These are phyloP conservation scores for Fraxinus baroniana DNA, from an alignment of 305 asterid species.

Conservation along the genomic window DNA sequence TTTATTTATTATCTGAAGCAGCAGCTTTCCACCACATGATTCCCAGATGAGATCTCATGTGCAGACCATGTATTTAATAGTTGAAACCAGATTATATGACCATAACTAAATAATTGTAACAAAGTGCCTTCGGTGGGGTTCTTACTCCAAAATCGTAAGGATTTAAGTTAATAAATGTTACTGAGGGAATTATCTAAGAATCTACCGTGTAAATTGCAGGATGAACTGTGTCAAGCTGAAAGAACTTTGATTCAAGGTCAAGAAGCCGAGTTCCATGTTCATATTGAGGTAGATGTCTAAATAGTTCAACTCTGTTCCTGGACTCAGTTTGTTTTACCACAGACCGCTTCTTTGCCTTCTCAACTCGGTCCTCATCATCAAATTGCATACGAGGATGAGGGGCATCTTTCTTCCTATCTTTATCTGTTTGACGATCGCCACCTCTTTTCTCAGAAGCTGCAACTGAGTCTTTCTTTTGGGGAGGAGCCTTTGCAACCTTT, in stretches of 20 bases:
- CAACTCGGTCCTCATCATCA: conserved; percentile 80
- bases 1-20: not conserved
- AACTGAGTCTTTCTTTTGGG: conserved; percentile 54
- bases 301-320: conserved; percentile 74
- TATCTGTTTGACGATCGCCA: conserved; percentile 61
- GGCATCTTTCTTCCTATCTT: conserved; percentile 79
- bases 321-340: conserved; percentile 81
- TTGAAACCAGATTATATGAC: not conserved
- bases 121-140: not conserved
- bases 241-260: conserved; percentile 73
- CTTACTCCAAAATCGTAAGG: conserved; percentile 5
- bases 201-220: conserved; percentile 75
- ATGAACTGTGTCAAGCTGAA: conserved; percentile 74
- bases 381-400: conserved; percentile 94
- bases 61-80: not conserved
- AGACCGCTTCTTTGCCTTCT: conserved; percentile 84
- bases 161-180: not conserved
- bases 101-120: not conserved
- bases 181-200: conserved; percentile 13
- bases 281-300: conserved; percentile 90
- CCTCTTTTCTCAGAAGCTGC: conserved; percentile 64
- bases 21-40: not conserved
- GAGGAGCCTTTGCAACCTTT: conserved; percentile 50
- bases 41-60: not conserved
- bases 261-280: conserved; percentile 72